A percentile compares a stretch with the other conserved stretches of the same genome.
Evolutionary conservation across 1,284 basidiomycete species (phyloP).

Genomic region (Cyathus olla): DNA sequence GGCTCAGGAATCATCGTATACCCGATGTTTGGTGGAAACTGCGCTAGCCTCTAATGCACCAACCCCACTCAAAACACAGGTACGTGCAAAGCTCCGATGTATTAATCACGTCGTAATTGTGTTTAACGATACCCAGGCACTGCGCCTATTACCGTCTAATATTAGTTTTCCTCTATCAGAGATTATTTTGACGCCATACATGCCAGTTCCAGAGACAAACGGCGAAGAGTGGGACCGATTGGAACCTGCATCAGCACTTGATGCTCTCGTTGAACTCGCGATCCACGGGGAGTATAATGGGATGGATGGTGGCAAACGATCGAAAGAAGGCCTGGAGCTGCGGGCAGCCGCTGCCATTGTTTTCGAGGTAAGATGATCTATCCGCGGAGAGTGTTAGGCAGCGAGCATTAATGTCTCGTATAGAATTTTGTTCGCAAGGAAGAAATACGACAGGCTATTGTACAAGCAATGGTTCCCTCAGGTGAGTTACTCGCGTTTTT

Average conservation of each 20-base stretch:
- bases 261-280: slow-evolving; percentile 78
- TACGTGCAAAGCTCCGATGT: slow-evolving; percentile 33
- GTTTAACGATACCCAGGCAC: slow-evolving; percentile 54
- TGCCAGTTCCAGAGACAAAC: slow-evolving; percentile 85
- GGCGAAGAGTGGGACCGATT: slow-evolving; percentile 91
- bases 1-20: slow-evolving; percentile 74
- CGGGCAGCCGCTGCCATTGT: slow-evolving; percentile 73
- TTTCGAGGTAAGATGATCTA: slow-evolving; percentile 66
- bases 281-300: slow-evolving; percentile 85
- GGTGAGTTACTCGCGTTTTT: slow-evolving; percentile 51
- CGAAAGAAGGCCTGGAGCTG: slow-evolving; percentile 73
- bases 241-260: slow-evolving; percentile 81
- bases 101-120: neutral
- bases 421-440: slow-evolving; percentile 83
- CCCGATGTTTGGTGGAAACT: slow-evolving; percentile 89
- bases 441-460: slow-evolving; percentile 71
- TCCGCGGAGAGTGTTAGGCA: slow-evolving; percentile 1
- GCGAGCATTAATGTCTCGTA: neutral
- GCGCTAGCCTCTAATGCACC: slow-evolving; percentile 95
- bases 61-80: slow-evolving; percentile 87
- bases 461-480: slow-evolving; percentile 74
- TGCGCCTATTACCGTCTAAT: slow-evolving; percentile 74
- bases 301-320: slow-evolving; percentile 62
- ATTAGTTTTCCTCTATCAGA: slow-evolving; percentile 71
- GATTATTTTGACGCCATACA: slow-evolving; percentile 77